These are phyloP conservation scores for Pichia sp. DNA, from an alignment of 1,139 yeast genomes.

Conservation along the genomic window DNA sequence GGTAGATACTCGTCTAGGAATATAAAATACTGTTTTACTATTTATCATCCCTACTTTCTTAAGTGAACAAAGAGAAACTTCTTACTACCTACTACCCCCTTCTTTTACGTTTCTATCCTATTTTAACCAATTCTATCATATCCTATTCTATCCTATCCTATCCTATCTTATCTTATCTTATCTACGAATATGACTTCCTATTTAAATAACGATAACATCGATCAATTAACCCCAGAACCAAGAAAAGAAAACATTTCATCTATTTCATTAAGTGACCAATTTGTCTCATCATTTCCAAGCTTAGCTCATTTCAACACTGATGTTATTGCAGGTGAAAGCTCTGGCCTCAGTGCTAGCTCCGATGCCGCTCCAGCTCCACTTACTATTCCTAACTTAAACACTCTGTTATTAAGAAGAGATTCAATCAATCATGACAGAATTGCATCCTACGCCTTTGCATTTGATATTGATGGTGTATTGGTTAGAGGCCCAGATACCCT, in stretches of 20 bases:
- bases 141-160: background rate
- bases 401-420: constrained; percentile 34
- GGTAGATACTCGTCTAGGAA: no score
- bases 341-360: no score
- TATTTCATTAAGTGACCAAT: constrained; percentile 59
- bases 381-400: constrained; percentile 1
- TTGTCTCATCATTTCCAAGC: constrained; percentile 49
- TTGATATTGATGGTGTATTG: constrained; percentile 81
- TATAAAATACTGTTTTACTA: no score
- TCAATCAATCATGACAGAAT: constrained; percentile 56
- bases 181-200: constrained; percentile 33
- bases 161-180: background rate
- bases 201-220: constrained; percentile 67
- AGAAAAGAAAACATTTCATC: constrained; percentile 66
- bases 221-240: constrained; percentile 52
- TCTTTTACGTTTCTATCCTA: no score
- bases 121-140: no score
- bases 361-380: background rate
- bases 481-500: constrained; percentile 75
- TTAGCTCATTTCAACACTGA: constrained; percentile 22
- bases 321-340: no score
- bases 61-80: no score
- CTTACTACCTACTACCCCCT: no score
- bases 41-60: no score
- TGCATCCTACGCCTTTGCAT: constrained; percentile 80